Evolutionary conservation across 108 stramenopile species (phyloP).

Genomic region (Cyclotella cryptica): DNA sequence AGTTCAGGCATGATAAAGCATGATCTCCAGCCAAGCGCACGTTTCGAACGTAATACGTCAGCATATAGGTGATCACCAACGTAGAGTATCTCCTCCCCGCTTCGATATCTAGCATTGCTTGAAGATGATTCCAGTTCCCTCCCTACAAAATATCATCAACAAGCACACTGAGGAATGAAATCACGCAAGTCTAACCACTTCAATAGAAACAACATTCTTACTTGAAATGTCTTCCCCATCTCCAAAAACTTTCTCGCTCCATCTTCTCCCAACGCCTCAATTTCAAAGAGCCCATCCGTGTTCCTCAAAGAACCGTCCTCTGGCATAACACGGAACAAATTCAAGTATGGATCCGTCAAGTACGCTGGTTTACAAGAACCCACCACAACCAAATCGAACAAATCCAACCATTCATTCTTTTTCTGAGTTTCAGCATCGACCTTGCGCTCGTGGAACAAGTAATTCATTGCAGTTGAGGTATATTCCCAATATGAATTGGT

Average conservation of each 20-base stretch:
- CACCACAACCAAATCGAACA: conserved; percentile 94
- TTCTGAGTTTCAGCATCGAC: conserved; percentile 69
- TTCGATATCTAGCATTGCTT: conserved; percentile 86
- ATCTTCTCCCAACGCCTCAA: conserved; percentile 77
- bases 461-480: conserved; percentile 96
- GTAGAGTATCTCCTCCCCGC: conserved; percentile 96
- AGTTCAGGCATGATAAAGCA: conserved; percentile 91
- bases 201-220: background rate
- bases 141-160: conserved; percentile 45
- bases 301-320: conserved; percentile 83
- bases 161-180: background rate
- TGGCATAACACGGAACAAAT: conserved; percentile 88
- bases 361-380: conserved; percentile 93
- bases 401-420: conserved; percentile 92
- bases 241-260: conserved; percentile 82
- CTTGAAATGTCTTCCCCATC: conserved; percentile 89
- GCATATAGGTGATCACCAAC: conserved; percentile 98
- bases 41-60: conserved; percentile 91
- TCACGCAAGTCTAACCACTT: background rate
- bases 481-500: conserved; percentile 97
- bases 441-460: conserved; percentile 61
- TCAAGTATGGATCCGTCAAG: conserved; percentile 86
- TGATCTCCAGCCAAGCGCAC: conserved; percentile 97
- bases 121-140: conserved; percentile 94
- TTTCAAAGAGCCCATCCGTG: conserved; percentile 92